Percentiles rank a stretch among this genome's conserved stretches.
Conservation (phyloP, 2,329 filamentous ascomycete genomes). For the Podosphaera aphanis region DNA sequence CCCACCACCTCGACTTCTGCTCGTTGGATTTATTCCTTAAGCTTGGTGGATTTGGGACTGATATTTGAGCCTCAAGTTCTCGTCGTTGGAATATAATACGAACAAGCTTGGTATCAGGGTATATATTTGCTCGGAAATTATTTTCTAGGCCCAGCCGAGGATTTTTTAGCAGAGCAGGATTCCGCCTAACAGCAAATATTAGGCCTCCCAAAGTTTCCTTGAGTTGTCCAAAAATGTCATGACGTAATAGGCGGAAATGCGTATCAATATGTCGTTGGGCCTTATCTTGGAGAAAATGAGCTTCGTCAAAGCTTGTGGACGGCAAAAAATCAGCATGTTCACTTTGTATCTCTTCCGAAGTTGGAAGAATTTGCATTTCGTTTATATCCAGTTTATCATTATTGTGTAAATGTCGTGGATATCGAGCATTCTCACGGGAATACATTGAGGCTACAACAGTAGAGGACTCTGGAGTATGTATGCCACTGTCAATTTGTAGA, state of each 20-base stretch:
- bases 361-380: conserved; percentile 1
- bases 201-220: conserved; percentile 12
- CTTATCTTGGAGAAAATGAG: conserved; percentile 15
- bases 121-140: background rate
- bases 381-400: conserved; percentile 2
- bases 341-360: background rate
- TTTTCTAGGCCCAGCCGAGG: background rate
- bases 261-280: background rate
- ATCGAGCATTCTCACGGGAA: conserved; percentile 3
- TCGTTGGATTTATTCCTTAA: background rate
- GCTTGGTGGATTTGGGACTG: background rate
- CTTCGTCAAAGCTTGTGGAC: conserved; percentile 17
- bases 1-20: conserved; percentile 1
- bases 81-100: background rate
- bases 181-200: conserved; percentile 4
- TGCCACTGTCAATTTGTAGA: conserved; percentile 2
- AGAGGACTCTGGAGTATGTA: conserved; percentile 3
- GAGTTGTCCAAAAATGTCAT: conserved; percentile 13
- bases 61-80: background rate
- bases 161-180: conserved; percentile 6
- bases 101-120: background rate
- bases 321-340: conserved; percentile 22
- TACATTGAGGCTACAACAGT: conserved; percentile 6
- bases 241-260: conserved; percentile 14
- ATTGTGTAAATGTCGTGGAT: conserved; percentile 3